Evolutionary conservation across 2,329 filamentous ascomycete species (phyloP).

Genomic region (Chrysoporthe deuterocubensis): DNA sequence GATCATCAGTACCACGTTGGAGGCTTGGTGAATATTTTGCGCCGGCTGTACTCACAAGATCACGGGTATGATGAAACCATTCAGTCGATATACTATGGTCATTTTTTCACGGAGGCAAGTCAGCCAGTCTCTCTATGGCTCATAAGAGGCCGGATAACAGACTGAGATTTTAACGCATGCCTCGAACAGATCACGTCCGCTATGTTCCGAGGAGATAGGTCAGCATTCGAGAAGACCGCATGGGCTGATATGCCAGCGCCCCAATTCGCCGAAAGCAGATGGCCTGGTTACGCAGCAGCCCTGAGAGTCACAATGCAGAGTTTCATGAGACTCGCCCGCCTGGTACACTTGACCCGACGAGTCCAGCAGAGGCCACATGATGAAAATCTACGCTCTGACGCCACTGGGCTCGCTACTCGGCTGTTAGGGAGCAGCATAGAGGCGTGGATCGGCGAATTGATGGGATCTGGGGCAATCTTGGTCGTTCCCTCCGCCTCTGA

Average conservation of each 20-base stretch:
- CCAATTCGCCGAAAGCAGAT: background rate
- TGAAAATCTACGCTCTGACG: background rate
- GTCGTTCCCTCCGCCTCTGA: background rate
- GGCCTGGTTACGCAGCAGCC: background rate
- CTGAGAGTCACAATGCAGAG: background rate
- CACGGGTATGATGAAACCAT: constrained; percentile 2
- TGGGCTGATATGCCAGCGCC: constrained; percentile 6
- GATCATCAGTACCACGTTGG: constrained; percentile 1
- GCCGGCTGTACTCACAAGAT: background rate
- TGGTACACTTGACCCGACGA: constrained; percentile 1
- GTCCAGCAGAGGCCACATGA: constrained; percentile 6
- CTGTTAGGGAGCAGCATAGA: constrained; percentile 2
- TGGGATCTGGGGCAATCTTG: constrained; percentile 1
- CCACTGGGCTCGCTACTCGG: background rate
- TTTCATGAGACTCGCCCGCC: background rate
- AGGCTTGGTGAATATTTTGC: background rate
- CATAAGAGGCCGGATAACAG: no score
- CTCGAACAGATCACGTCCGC: constrained; percentile 3
- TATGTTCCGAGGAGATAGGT: constrained; percentile 7
- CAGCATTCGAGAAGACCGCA: constrained; percentile 4
- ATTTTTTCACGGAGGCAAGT: background rate
- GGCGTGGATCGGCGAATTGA: constrained; percentile 8
- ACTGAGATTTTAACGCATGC: background rate
- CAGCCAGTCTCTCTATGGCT: no score
- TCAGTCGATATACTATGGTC: constrained; percentile 4